Base-by-base conservation (phyloP, 805 yeast species). In the Yamadazyma scolyti region DNA sequence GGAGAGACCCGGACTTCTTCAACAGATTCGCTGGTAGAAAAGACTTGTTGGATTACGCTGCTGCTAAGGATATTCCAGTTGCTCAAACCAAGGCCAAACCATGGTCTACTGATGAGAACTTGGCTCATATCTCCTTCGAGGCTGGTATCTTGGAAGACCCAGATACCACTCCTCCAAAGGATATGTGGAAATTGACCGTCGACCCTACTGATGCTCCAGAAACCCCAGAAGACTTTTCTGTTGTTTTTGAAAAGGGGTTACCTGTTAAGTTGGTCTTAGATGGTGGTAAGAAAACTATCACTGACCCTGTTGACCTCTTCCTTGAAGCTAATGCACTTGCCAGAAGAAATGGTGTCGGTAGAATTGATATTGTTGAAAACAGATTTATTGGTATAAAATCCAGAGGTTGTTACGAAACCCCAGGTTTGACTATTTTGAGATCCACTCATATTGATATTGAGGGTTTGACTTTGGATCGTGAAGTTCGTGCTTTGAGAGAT, bases 61-160 rank as follows among this genome's bases (percentile, higher is more conserved):
- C 84, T 34, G 76, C 75, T 49, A 93, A 93, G 75, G 77, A 75
- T 50, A 93, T 93, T 48, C 95, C 94, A 43, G 99, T 93, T 37
- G 73, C 94, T 29, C 99, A 93, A 73, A 93, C 99, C 47, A 88
- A 88, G 66, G 87, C 97, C 45, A 93, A 93, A 73, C 99, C 99
- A 50, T 93, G 99, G 99, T 89, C 97, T 21, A 93, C 98, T 36
- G 99, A 93, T 62, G 99, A 93, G 72, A 93, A 93, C 77, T 71
- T 90, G 79, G 98, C 97, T 27, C 99, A 93, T 68, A 93, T 93
- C 62, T 90, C 97, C 23, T 93, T 85, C 62, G 99, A 93, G 74
- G 99, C 99, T 44, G 99, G 99, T 68, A 93, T 93, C 48, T 78
- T 93, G 55, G 99, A 93, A 71, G 96, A 93, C 69, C 99, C 99